phyloP scores from a whole-genome alignment of 2,329 filamentous ascomycete genomes.

The Cadophora gregata region DNA sequence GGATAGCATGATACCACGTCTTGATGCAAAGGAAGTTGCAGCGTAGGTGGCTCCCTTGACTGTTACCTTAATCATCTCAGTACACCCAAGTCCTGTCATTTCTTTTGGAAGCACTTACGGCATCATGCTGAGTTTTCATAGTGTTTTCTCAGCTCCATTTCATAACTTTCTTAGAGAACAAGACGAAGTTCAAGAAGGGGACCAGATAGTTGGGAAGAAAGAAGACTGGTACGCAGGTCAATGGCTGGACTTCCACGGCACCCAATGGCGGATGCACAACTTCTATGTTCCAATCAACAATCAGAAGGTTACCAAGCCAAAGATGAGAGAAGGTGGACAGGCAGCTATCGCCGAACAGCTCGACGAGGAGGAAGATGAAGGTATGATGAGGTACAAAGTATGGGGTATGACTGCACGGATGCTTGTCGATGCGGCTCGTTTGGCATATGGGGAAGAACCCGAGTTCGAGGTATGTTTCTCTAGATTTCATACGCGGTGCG shows the following conservation, averaged over 20 bases:
- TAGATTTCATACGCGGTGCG: slow-evolving; percentile 47
- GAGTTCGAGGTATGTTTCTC: slow-evolving; percentile 68
- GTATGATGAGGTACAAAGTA: slow-evolving; percentile 73
- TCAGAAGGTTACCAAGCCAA: slow-evolving; percentile 70
- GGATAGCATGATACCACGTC: slow-evolving; percentile 74
- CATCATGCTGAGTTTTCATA: neutral
- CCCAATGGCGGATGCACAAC: slow-evolving; percentile 85
- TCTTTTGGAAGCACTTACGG: neutral
- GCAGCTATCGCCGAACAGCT: slow-evolving; percentile 51
- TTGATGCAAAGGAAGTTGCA: slow-evolving; percentile 77
- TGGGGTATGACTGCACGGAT: slow-evolving; percentile 96
- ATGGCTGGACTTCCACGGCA: slow-evolving; percentile 81
- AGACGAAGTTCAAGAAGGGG: slow-evolving; percentile 57
- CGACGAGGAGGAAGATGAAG: slow-evolving; percentile 54
- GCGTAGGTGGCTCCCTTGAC: neutral
- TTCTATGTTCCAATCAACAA: slow-evolving; percentile 85
- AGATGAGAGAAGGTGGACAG: slow-evolving; percentile 48
- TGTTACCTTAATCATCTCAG: neutral
- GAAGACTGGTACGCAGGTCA: slow-evolving; percentile 79
- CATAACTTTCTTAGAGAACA: slow-evolving; percentile 74
- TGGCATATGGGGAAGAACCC: slow-evolving; percentile 83
- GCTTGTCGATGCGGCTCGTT: slow-evolving; percentile 82
- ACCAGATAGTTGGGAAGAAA: slow-evolving; percentile 40
- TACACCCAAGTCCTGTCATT: neutral
- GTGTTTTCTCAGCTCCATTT: slow-evolving; percentile 87